Evolutionary conservation across 768 basidiomycete species (phyloP).

Genomic region (Pulveroboletus frians): DNA sequence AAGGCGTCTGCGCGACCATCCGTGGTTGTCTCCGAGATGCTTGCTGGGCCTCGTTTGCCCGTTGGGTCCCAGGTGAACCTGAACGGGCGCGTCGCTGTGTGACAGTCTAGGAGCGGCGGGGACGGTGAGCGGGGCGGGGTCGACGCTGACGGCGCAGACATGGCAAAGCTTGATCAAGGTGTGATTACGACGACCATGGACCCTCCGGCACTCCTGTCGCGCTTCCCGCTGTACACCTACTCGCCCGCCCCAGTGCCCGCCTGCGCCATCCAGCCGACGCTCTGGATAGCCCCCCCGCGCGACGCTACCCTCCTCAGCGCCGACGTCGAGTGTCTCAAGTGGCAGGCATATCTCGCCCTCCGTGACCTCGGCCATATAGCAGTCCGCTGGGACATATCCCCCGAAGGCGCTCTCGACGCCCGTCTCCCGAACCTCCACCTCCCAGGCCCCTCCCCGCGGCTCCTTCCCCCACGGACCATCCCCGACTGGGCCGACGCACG

Average conservation of each 20-base stretch:
- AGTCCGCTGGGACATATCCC: slow-evolving; percentile 63
- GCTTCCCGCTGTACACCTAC: slow-evolving; percentile 56
- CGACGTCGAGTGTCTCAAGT: slow-evolving; percentile 85
- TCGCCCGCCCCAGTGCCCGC: slow-evolving; percentile 35
- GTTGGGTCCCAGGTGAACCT: slow-evolving; percentile 73
- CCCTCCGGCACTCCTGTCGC: slow-evolving; percentile 44
- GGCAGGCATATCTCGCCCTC: slow-evolving; percentile 74
- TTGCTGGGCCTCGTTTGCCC: slow-evolving; percentile 59
- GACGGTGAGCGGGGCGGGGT: slow-evolving; percentile 41
- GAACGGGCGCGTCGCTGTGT: slow-evolving; percentile 51
- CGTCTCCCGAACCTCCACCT: slow-evolving; percentile 69
- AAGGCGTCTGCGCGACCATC: slow-evolving; percentile 58
- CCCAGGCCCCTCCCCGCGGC: slow-evolving; percentile 40
- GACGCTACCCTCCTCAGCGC: slow-evolving; percentile 45
- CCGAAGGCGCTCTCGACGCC: slow-evolving; percentile 64
- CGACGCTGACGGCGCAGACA: slow-evolving; percentile 54
- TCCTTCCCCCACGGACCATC: slow-evolving; percentile 64
- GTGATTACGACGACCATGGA: slow-evolving; percentile 26
- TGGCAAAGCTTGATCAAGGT: slow-evolving; percentile 2
- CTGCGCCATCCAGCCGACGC: slow-evolving; percentile 37
- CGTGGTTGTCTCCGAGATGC: slow-evolving; percentile 70
- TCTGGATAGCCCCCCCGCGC: slow-evolving; percentile 63
- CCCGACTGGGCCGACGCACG: slow-evolving; percentile 67
- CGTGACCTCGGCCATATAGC: slow-evolving; percentile 47
- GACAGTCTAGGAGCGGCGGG: slow-evolving; percentile 36